Base-by-base conservation (phyloP, 306 rosid species). In the Astragalus membranaceus region DNA sequence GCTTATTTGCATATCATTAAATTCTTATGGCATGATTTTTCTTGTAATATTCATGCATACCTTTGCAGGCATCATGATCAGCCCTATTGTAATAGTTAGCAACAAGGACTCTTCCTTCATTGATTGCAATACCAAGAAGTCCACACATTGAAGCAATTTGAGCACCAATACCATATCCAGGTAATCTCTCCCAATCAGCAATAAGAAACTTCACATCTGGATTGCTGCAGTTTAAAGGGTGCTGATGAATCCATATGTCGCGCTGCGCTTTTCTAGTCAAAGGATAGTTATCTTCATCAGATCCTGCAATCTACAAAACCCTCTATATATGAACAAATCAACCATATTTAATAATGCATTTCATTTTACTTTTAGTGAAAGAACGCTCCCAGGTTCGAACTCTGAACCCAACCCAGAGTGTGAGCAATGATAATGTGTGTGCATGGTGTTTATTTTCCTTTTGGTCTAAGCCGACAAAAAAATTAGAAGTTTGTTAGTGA, bases 201-300 rank as follows among this genome's bases (percentile, higher is more conserved):
- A 94, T 84, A 37, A 94, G 92, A 82, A 94, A 94, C 73, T 78
- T 89, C 13, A 87, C 84, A 71, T 70, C 43, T 10, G 84, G 84
- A 64, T 76, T 80, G 2, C 82, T 69, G 68, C 98, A 94, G 88
- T 90, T 80, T 55, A 78, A 44, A 44, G 98, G 96, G 80, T 94
- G 96, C 81, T 94, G 98, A 83, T 88, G 97, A 26, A 83, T 81
- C 98, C 98, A 94, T 68, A 94, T 69, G 69, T 88, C 95, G 5
- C 83, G 87, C 68, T 94, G 98, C 70, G 85, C 98, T 75, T 77
- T 90, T 78, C 97, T 81, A 16, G 98, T 91, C 75, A 83, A 70
- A 29, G 98, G 98, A 70, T 84, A 94, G 70, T 94, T 94, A 75
- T 94, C 98, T 77, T 88, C 96, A 70, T 94, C 91, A 8, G 98